Percentiles rank a stretch among this genome's conserved stretches.
phyloP scores from a whole-genome alignment of 129 eudicot species.

The Artemisia annua region DNA sequence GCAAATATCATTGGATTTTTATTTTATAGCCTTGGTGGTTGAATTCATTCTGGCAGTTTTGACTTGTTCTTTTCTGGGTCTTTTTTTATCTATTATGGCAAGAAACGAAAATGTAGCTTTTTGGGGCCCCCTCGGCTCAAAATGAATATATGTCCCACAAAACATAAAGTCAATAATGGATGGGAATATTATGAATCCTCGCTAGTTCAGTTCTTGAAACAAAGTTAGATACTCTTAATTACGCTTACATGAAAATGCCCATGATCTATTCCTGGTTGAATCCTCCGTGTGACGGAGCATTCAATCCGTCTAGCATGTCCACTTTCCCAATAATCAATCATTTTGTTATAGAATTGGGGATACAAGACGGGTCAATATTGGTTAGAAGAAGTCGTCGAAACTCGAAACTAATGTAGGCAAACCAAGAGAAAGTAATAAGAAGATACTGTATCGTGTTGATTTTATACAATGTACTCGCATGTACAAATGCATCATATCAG shows the following conservation, averaged over 20 bases:
- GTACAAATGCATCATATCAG: too few relatives aligned
- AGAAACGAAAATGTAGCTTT: neutral
- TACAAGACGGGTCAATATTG: too few relatives aligned
- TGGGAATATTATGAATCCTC: neutral
- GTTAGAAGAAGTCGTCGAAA: too few relatives aligned
- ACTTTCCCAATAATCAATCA: too few relatives aligned
- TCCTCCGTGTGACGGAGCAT: neutral
- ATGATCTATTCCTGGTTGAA: neutral
- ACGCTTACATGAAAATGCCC: neutral
- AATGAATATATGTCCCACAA: neutral
- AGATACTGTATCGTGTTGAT: neutral
- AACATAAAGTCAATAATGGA: neutral
- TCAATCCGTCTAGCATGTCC: too few relatives aligned
- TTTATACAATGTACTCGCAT: neutral
- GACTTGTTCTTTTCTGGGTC: neutral
- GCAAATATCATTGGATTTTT: too few relatives aligned
- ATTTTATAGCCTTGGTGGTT: too few relatives aligned
- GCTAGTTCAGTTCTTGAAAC: constrained; percentile 2
- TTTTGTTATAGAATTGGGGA: too few relatives aligned
- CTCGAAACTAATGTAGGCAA: too few relatives aligned
- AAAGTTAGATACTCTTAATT: neutral
- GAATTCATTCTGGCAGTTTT: too few relatives aligned
- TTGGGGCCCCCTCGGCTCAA: neutral
- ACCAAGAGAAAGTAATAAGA: neutral
- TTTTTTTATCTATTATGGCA: neutral